Evolutionary conservation across 2,329 filamentous ascomycete species (phyloP).

Genomic region (Penicillium sp.): DNA sequence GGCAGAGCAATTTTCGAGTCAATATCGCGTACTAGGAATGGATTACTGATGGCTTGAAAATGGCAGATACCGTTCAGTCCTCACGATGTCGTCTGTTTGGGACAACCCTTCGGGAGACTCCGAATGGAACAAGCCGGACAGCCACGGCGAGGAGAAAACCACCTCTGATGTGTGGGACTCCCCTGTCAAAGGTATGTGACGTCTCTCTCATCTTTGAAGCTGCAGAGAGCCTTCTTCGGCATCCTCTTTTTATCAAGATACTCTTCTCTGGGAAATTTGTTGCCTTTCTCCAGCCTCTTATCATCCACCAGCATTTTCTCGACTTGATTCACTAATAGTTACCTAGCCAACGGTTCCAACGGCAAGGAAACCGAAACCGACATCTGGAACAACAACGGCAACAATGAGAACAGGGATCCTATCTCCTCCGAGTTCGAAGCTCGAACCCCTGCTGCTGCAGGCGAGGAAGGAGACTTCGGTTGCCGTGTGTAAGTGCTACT

Average conservation of each 20-base stretch:
- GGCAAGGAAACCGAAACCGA: not conserved
- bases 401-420: not conserved
- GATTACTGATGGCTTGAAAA: not conserved
- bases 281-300: not conserved
- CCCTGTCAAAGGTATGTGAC: not conserved
- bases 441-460: not conserved
- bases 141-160: not conserved
- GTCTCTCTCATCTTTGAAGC: not conserved
- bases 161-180: not conserved
- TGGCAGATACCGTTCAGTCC: not conserved
- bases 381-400: not conserved
- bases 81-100: slow-evolving; percentile 1
- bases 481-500: slow-evolving; percentile 40
- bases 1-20: not conserved
- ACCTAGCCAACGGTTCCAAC: not conserved
- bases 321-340: not conserved
- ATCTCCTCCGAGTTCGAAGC: not conserved
- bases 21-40: not conserved
- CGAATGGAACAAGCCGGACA: not conserved
- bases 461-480: slow-evolving; percentile 22
- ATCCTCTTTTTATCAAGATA: not conserved
- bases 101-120: not conserved
- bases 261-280: too few species aligned
- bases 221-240: not conserved
- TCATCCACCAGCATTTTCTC: not conserved